Base-by-base conservation (phyloP, 179 eudicot genomes). In the Drosera spatulata region DNA sequence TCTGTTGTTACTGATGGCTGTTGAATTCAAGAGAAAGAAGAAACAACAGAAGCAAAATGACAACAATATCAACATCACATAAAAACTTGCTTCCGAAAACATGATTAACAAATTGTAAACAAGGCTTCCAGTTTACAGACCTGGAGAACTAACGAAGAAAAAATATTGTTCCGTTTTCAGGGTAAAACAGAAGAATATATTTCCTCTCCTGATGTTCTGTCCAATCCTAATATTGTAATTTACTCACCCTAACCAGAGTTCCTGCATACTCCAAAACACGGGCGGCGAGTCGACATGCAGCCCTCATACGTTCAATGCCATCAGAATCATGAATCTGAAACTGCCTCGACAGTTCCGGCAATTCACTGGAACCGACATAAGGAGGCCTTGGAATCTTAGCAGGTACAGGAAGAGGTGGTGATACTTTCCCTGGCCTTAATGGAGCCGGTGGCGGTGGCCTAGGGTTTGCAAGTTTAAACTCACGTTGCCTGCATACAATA, bases 1-100 rank as follows among this genome's bases (percentile, higher is more conserved):
- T 89, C 79, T 38, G 99, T 93, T 48, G 99, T 89, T 56, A 93
- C 88, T 10, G 96, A 89, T 15, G 99, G 96, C 99, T 93, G 81
- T 51, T 11, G 61, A 59, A 3, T 42, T 49, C 50, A 58, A 64
- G 13, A 41, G 22, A 15, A 56, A 45, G 41, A 57, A 22, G 3
- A 11, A 43, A 37, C 43, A 9, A n/a, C 3, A 48, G 1, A 6
- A 5, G n/a, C 59, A 44, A 38, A 22, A 22, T 0, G 33, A 0
- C 33, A 22, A 22, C 33, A 22, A 22, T 0, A 22, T 22, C 1
- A 22, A 0, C 33, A 22, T 1, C 33, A 22, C 33, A 22, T 22
- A 22, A 22, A 22, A 22, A 22, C 33, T 22, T 22, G 1, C 33
- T 22, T 22, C 33, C 33, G 33, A 22, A 22, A 22, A 22, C 33